Conservation (phyloP, 129 eudicot species). For the Helichrysum umbraculigerum region DNA sequence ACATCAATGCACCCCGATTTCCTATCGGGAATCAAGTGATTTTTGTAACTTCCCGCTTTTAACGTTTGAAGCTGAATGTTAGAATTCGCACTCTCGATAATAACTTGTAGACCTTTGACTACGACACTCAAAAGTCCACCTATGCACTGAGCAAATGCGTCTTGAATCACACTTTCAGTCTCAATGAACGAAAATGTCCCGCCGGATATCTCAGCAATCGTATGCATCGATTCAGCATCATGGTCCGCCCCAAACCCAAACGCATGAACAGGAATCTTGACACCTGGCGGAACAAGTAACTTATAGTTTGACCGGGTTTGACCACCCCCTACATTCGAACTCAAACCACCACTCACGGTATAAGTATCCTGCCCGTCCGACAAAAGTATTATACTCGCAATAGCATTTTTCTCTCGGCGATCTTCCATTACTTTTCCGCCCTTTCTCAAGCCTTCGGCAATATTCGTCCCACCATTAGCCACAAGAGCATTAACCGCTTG, state of each 20-base stretch:
- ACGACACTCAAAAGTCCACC: slow-evolving; percentile 86
- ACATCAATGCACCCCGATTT: slow-evolving; percentile 56
- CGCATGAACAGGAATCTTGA: slow-evolving; percentile 67
- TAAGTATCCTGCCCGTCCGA: slow-evolving; percentile 92
- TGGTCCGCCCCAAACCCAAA: slow-evolving; percentile 80
- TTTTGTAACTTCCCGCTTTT: slow-evolving; percentile 63
- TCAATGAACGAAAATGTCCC: slow-evolving; percentile 87
- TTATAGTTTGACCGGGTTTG: slow-evolving; percentile 34
- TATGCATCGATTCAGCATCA: slow-evolving; percentile 71
- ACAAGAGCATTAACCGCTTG: slow-evolving; percentile 72
- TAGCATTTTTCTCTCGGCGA: slow-evolving; percentile 69
- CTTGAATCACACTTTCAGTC: slow-evolving; percentile 74
- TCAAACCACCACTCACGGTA: slow-evolving; percentile 30
- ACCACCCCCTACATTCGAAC: slow-evolving; percentile 5
- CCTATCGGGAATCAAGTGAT: slow-evolving; percentile 45
- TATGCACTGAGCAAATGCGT: slow-evolving; percentile 86
- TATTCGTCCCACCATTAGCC: slow-evolving; percentile 84
- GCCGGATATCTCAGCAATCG: slow-evolving; percentile 69
- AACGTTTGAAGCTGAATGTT: slow-evolving; percentile 38
- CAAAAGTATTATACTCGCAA: slow-evolving; percentile 72
- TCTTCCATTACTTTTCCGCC: slow-evolving; percentile 77
- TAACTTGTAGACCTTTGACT: slow-evolving; percentile 67
- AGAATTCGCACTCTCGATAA: slow-evolving; percentile 44
- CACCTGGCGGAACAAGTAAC: slow-evolving; percentile 51
- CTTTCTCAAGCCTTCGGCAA: slow-evolving; percentile 77